Percentiles rank a stretch among this genome's conserved stretches.
These are phyloP conservation scores for Rhodotorula diobovata DNA, from an alignment of 768 basidiomycete genomes.

Conservation along the genomic window DNA sequence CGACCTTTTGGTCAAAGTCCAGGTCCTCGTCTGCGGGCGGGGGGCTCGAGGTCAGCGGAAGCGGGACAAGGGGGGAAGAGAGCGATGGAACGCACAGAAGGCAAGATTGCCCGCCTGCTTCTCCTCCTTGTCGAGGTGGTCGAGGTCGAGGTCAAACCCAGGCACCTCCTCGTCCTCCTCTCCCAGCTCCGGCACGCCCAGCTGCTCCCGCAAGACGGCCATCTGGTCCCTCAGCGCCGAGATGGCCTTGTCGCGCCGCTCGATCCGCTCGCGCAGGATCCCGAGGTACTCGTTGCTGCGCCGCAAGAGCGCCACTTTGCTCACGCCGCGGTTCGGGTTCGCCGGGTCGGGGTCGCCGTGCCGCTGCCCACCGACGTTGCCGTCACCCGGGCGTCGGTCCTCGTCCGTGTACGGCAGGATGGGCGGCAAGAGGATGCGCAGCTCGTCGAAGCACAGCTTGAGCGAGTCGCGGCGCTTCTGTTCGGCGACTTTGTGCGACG, in stretches of 20 bases:
- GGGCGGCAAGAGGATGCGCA: constrained; percentile 62
- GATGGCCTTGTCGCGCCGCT: constrained; percentile 35
- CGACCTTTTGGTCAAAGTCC: constrained; percentile 21
- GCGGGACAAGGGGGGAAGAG: too few relatives aligned
- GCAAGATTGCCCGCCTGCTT: constrained; percentile 28
- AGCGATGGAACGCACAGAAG: constrained; percentile 16
- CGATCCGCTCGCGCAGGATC: constrained; percentile 39
- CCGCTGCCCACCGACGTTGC: constrained; percentile 44
- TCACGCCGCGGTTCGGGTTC: constrained; percentile 44
- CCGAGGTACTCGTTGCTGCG: constrained; percentile 43
- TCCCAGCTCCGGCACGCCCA: constrained; percentile 12
- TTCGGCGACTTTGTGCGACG: constrained; percentile 81
- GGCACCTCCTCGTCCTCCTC: constrained; percentile 25
- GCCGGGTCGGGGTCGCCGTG: constrained; percentile 37
- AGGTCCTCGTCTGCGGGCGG: constrained; percentile 27
- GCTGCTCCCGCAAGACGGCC: constrained; percentile 21
- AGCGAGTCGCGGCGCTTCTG: constrained; percentile 95
- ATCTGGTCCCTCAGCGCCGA: background rate
- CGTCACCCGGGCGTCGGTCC: constrained; percentile 40
- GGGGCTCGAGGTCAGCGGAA: background rate
- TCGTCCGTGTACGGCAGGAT: constrained; percentile 40
- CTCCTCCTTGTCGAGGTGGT: constrained; percentile 34
- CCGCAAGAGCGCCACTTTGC: constrained; percentile 43
- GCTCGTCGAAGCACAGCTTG: constrained; percentile 71
- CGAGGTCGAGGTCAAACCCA: constrained; percentile 34